Evolutionary conservation across 2,329 filamentous ascomycete genomes (phyloP), one percentile per base, ranked within the genome.

Genomic region (Madurella mycetomatis): DNA sequence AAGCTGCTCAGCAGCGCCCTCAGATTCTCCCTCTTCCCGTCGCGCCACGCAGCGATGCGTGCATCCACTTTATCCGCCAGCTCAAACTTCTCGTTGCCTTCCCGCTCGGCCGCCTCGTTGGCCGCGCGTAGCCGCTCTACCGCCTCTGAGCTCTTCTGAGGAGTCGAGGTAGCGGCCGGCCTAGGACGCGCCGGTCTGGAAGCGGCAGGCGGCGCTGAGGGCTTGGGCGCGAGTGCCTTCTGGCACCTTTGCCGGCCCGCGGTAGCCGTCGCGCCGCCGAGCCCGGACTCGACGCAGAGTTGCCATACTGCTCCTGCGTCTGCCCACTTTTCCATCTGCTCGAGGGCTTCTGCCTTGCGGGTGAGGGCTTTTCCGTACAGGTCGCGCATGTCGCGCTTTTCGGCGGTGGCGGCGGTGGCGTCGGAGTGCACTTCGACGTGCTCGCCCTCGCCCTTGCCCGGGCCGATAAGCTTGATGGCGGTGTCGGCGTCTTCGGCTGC

Each of bases 351-450:
- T 1, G 94, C 94, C 74, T 97, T 97, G 51, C 94, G 87, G 73
- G 89, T 92, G 31, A 97, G 75, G 0, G 92, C 92, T 70, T 97
- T 99, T 50, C 90, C 92, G 66, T 88, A 97, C 58, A 96, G 88
- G 16, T 96, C 92, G 59, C 84, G 87, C 89, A 99, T 95, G 46
- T 92, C 87, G 62, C 95, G 94, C 17, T 76, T 75, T 53, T 86
- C 79, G 52, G 80, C 79, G 40, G 73, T 72, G 13, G 77, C 73
- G 1, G 37, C 32, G 52, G 80, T 80, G 41, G 73, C 73, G n/a
- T 76, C 73, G 49, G 80, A 79, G 19, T 77, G 79, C 0, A 96
- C 76, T 17, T 86, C 79, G 42, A 99, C 90, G 7, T 75, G 82
- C 72, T 99, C 94, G 16, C 84, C 85, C 61, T 91, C 86, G 4